phyloP scores from a whole-genome alignment of 2,329 filamentous ascomycete species.

The Neurospora sp. region DNA sequence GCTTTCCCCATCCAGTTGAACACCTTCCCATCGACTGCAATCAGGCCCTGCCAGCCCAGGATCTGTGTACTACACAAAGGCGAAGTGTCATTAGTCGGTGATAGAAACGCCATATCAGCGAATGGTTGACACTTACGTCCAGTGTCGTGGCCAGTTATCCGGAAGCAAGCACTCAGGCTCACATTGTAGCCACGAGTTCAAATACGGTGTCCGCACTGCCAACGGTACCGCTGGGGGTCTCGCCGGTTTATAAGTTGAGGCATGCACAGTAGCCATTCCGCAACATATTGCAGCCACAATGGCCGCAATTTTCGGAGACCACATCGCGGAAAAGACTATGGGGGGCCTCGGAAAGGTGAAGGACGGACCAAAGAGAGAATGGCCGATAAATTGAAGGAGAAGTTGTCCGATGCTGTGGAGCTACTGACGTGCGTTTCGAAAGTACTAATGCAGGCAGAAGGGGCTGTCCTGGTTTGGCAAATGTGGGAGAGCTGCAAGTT shows the following conservation, averaged over 20 bases:
- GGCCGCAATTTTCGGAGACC: not conserved
- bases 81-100: slow-evolving; percentile 1
- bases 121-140: slow-evolving; percentile 42
- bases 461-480: not conserved
- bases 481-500: not conserved
- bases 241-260: slow-evolving; percentile 21
- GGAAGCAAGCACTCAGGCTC: slow-evolving; percentile 56
- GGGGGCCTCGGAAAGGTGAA: not conserved
- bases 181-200: slow-evolving; percentile 59
- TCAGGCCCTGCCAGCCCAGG: slow-evolving; percentile 57
- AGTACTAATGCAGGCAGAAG: not conserved
- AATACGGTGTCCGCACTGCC: slow-evolving; percentile 64
- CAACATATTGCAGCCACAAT: not conserved
- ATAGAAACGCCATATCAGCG: not conserved
- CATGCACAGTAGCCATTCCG: slow-evolving; percentile 1
- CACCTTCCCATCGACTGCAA: slow-evolving; percentile 49
- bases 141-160: slow-evolving; percentile 60
- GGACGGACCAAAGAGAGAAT: not conserved
- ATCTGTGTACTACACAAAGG: slow-evolving; percentile 31
- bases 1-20: slow-evolving; percentile 61
- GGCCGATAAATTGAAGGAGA: not conserved
- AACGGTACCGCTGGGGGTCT: slow-evolving; percentile 41
- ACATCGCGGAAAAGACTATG: not conserved
- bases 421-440: not conserved
- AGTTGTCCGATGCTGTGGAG: not conserved